These are phyloP conservation scores for Metarhizium guizhouense DNA, from an alignment of 2,329 filamentous ascomycete genomes.

Conservation along the genomic window DNA sequence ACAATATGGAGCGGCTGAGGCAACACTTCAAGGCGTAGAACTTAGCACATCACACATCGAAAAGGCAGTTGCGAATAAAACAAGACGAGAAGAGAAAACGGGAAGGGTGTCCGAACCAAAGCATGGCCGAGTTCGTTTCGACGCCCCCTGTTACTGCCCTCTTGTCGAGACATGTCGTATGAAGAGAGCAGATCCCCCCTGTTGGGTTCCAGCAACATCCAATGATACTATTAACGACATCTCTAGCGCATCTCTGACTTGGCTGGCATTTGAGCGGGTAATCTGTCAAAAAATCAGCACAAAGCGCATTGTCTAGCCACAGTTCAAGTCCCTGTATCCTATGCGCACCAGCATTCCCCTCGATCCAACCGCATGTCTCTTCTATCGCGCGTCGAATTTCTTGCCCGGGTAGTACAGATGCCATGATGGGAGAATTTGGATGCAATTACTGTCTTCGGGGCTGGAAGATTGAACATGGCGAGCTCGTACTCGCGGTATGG, in stretches of 20 bases:
- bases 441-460: not conserved
- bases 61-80: too few species aligned
- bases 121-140: constrained; percentile 3
- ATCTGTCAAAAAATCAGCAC: constrained; percentile 1
- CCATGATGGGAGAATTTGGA: not conserved
- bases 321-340: not conserved
- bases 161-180: constrained; percentile 11
- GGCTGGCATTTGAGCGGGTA: constrained; percentile 10
- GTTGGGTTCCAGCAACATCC: constrained; percentile 12
- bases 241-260: constrained; percentile 12
- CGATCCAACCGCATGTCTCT: constrained; percentile 13
- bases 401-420: not conserved
- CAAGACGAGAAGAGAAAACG: not conserved
- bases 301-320: not conserved
- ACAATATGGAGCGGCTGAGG: constrained; percentile 11
- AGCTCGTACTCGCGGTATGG: not conserved
- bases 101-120: constrained; percentile 1
- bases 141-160: not conserved
- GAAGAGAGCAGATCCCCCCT: constrained; percentile 6
- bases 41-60: not conserved
- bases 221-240: constrained; percentile 9
- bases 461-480: not conserved
- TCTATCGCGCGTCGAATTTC: not conserved
- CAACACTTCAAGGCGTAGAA: constrained; percentile 1
- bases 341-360: constrained; percentile 10